phyloP scores from a whole-genome alignment of 2,329 filamentous ascomycete genomes.

The Penicillium sp. region DNA sequence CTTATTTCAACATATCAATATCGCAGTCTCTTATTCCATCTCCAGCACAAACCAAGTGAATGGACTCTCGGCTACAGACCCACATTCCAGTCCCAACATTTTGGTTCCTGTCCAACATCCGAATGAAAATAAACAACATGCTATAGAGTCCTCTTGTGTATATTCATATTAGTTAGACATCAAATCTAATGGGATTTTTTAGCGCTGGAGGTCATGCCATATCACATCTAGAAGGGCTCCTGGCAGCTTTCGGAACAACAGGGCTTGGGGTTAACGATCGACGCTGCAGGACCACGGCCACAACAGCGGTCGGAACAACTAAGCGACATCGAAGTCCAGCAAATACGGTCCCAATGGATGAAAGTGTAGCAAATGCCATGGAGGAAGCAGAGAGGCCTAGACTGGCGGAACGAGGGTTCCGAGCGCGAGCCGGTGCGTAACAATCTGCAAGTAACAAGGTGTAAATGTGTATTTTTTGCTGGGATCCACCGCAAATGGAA shows the following conservation, averaged over 20 bases:
- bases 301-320: not conserved
- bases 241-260: too few relatives aligned
- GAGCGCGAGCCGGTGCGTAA: slow-evolving; percentile 12
- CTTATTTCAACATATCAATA: not conserved
- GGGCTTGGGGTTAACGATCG: not conserved
- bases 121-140: slow-evolving; percentile 8
- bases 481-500: slow-evolving; percentile 1
- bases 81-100: slow-evolving; percentile 19
- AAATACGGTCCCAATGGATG: too few relatives aligned
- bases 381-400: slow-evolving; percentile 9
- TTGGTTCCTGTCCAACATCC: slow-evolving; percentile 8
- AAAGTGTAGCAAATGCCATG: slow-evolving; percentile 1
- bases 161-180: too few relatives aligned
- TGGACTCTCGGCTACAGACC: slow-evolving; percentile 1
- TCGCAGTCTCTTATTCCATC: not conserved
- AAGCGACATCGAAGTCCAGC: too few relatives aligned
- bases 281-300: not conserved
- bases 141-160: slow-evolving; percentile 1
- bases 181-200: too few relatives aligned
- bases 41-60: not conserved
- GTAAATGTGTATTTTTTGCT: slow-evolving; percentile 8
- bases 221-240: too few relatives aligned
- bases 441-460: slow-evolving; percentile 12
- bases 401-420: slow-evolving; percentile 11
- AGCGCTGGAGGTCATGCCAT: not conserved